A percentile compares a stretch with the other conserved stretches of the same genome.
Evolutionary conservation across 106 monocot species (phyloP).

Genomic region (Dioscorea zingiberensis): DNA sequence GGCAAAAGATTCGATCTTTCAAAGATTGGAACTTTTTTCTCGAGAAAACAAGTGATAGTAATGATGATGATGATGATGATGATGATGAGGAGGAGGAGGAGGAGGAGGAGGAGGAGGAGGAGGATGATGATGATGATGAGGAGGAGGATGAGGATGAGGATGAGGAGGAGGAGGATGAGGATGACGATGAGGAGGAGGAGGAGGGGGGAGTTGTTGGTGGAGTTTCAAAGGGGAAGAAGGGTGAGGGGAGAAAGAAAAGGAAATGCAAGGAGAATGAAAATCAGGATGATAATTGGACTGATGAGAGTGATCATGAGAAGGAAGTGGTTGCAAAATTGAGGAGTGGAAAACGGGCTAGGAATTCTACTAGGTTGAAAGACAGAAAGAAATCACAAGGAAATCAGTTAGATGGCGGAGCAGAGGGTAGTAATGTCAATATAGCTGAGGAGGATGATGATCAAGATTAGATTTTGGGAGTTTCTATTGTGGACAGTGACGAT

Average conservation of each 20-base stretch:
- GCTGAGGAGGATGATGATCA: slow-evolving; percentile 15
- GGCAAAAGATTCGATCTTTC: slow-evolving; percentile 23
- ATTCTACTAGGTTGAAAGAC: slow-evolving; percentile 41
- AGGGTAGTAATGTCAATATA: background rate
- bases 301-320: slow-evolving; percentile 27
- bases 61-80: slow-evolving; percentile 28
- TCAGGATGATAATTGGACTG: slow-evolving; percentile 49
- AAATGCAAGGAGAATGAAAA: slow-evolving; percentile 9
- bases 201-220: background rate
- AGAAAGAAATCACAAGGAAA: slow-evolving; percentile 20
- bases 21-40: slow-evolving; percentile 62
- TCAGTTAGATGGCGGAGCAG: background rate
- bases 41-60: slow-evolving; percentile 18
- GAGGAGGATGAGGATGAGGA: slow-evolving; percentile 7
- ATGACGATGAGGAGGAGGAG: slow-evolving; percentile 18
- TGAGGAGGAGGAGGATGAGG: slow-evolving; percentile 7
- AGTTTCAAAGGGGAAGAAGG: slow-evolving; percentile 11
- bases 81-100: no score
- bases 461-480: slow-evolving; percentile 25
- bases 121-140: slow-evolving; percentile 3
- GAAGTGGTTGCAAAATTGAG: slow-evolving; percentile 4
- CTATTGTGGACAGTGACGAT: slow-evolving; percentile 7
- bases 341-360: slow-evolving; percentile 23
- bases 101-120: no score
- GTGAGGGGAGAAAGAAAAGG: slow-evolving; percentile 11